phyloP scores from a whole-genome alignment of 2,329 filamentous ascomycete genomes.

The Colletotrichum falcatum region DNA sequence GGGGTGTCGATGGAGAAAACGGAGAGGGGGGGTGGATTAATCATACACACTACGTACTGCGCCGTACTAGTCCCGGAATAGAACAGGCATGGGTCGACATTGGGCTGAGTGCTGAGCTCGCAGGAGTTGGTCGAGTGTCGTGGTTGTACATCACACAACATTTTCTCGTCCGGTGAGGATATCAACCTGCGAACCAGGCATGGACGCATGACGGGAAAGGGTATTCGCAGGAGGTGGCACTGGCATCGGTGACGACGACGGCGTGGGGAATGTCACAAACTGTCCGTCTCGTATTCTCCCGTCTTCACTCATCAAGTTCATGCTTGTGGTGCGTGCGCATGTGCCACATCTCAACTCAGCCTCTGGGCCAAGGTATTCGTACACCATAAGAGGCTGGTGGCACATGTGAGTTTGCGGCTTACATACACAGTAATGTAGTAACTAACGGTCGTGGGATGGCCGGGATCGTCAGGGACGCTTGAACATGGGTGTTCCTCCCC shows the following conservation, averaged over 20 bases:
- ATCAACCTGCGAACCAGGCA: not conserved
- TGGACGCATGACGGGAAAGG: constrained; percentile 28
- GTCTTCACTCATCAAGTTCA: constrained; percentile 29
- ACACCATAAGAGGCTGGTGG: constrained; percentile 14
- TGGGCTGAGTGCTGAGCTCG: constrained; percentile 2
- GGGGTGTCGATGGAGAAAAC: constrained; percentile 1
- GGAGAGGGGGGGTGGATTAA: not conserved
- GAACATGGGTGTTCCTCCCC: constrained; percentile 25
- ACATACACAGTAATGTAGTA: not conserved
- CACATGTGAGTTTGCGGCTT: constrained; percentile 37
- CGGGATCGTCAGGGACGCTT: constrained; percentile 39
- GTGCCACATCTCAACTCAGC: constrained; percentile 39
- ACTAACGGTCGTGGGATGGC: constrained; percentile 30
- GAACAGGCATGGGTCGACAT: too few species aligned
- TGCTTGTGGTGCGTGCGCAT: constrained; percentile 32
- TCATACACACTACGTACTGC: not conserved
- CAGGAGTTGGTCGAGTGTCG: constrained; percentile 6
- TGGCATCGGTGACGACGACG: constrained; percentile 26
- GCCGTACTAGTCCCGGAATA: too few species aligned
- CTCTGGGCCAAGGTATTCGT: constrained; percentile 18
- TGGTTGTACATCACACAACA: constrained; percentile 14
- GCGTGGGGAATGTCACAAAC: constrained; percentile 32
- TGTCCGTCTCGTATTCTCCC: constrained; percentile 35
- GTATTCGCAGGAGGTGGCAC: constrained; percentile 35
- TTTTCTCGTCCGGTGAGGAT: not conserved